Evolutionary conservation across 2,329 filamentous ascomycete species (phyloP).

Genomic region (Calonectria pseudoturangicola): DNA sequence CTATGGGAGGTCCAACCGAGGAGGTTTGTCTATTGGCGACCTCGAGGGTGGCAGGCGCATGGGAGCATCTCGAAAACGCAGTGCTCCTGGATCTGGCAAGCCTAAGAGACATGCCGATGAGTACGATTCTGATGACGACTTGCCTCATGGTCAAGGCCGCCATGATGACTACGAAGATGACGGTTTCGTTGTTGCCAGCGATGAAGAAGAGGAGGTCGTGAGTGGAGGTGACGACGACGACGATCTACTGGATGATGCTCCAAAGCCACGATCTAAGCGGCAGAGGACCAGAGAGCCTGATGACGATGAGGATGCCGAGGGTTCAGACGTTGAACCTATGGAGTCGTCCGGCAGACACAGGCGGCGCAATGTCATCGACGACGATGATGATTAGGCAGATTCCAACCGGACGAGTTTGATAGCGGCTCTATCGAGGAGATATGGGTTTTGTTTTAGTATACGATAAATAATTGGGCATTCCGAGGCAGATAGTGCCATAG

Average conservation of each 20-base stretch:
- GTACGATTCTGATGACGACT: conserved; percentile 86
- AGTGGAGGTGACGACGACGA: conserved; percentile 80
- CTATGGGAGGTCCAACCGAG: conserved; percentile 68
- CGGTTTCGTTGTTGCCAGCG: conserved; percentile 85
- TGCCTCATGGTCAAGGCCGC: conserved; percentile 75
- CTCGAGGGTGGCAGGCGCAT: conserved; percentile 77
- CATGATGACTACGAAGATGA: conserved; percentile 89
- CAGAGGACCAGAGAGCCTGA: conserved; percentile 70
- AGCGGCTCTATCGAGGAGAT: neutral
- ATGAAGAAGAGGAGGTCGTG: conserved; percentile 82
- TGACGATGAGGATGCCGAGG: conserved; percentile 71
- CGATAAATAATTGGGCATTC: conserved; percentile 28
- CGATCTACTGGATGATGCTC: conserved; percentile 72
- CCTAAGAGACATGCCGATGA: conserved; percentile 75
- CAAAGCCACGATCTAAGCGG: conserved; percentile 67
- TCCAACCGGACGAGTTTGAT: neutral
- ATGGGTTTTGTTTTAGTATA: conserved; percentile 18
- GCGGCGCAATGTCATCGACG: conserved; percentile 75
- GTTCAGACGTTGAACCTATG: conserved; percentile 69
- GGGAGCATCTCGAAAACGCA: conserved; percentile 72
- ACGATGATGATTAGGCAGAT: conserved; percentile 72
- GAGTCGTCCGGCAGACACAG: conserved; percentile 68
- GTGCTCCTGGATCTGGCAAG: conserved; percentile 68
- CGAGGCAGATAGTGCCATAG: neutral
- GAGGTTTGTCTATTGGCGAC: conserved; percentile 80